Conservation (phyloP, 108 stramenopile species). For the Pseudonitzschia multiseries region DNA sequence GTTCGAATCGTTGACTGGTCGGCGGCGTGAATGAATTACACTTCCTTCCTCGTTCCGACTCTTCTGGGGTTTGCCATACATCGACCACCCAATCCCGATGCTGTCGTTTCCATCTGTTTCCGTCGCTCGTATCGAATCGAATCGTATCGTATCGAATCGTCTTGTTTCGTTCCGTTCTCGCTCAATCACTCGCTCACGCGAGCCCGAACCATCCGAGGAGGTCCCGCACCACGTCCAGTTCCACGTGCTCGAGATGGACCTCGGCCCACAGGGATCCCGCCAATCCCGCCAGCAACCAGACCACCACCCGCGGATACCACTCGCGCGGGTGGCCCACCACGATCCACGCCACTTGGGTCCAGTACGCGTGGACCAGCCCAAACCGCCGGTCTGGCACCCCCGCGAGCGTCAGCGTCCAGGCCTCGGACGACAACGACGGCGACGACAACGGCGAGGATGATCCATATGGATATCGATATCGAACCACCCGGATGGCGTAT, state of each 20-base stretch:
- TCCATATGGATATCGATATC: too few relatives aligned
- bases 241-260: conserved; percentile 29
- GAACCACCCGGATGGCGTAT: conserved; percentile 3
- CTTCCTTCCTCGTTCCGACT: too few relatives aligned
- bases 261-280: conserved; percentile 26
- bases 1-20: too few relatives aligned
- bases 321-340: not conserved
- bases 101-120: too few relatives aligned
- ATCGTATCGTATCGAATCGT: too few relatives aligned
- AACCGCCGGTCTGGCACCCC: not conserved
- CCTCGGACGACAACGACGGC: not conserved
- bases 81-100: too few relatives aligned
- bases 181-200: conserved; percentile 1
- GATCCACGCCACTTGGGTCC: conserved; percentile 14
- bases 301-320: conserved; percentile 16
- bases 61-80: too few relatives aligned
- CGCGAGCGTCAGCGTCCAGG: not conserved
- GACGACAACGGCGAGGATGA: too few relatives aligned
- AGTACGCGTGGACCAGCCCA: conserved; percentile 3
- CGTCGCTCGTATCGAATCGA: too few relatives aligned
- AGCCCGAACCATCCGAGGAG: conserved; percentile 16
- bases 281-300: conserved; percentile 30
- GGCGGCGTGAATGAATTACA: too few relatives aligned
- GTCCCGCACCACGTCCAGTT: not conserved
- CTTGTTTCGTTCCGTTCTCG: too few relatives aligned